Base-by-base conservation (phyloP, 129 eudicot genomes). In the Cynara cardunculus region DNA sequence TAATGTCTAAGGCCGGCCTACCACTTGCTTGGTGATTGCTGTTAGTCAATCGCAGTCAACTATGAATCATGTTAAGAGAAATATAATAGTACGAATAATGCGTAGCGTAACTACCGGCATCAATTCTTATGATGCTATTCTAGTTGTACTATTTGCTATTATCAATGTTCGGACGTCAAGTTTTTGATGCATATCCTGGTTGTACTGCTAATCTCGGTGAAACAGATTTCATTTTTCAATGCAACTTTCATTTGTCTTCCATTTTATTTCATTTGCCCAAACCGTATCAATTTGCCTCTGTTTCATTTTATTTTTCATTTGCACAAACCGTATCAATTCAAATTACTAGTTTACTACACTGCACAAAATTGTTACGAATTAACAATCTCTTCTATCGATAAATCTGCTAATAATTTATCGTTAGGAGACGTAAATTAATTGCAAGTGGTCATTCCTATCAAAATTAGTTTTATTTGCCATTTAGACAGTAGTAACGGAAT, bases 31-130 rank as follows among this genome's bases (percentile, higher is more conserved):
- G 64, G 18, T 65, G 68, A 26, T 75, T 69, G 37, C 71, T 31
- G 74, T 27, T 74, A 27, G 81, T 75, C 85, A 75, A 67, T 22
- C 27, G 9, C 66, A 81, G 80, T 75, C 85, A 82, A 75, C 71
- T 39, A 28, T 53, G n/a, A 69, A 56, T 25, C 70, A 56, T 5
- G 1, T 22, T 76, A 18, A 31, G 31, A 25, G 67, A 73, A 74
- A 53, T 75, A 8, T 37, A 61, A 32, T 28, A 80, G 71, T 56
- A 25, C 32, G 5, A 24, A 19, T 80, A 26, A 59, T 59, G 25
- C 64, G 37, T 72, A 24, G 83, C 27, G 61, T 56, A 59, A 80
- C 30, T 34, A 44, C 34, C 14, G 46, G 76, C 70, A 79, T 79
- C 70, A n/a, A 24, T 24, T 67, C 53, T 19, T 71, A 24, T 68